Evolutionary conservation across 2,329 filamentous ascomycete genomes (phyloP).

Genomic region (Cryphonectria japonica): DNA sequence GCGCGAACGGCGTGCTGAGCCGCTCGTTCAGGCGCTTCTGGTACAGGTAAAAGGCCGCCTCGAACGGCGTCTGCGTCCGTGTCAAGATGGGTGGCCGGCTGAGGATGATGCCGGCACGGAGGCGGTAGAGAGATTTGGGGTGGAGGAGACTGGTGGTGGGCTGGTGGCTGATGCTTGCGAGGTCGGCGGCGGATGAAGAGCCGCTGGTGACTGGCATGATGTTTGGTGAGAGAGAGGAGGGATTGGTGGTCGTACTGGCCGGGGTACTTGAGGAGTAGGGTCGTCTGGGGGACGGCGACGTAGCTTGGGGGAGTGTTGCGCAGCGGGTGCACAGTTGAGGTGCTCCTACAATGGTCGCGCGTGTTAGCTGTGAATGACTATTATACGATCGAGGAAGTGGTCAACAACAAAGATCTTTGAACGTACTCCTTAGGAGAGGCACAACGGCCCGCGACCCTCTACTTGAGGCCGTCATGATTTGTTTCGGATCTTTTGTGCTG

Average conservation of each 20-base stretch:
- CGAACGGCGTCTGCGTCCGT: conserved; percentile 80
- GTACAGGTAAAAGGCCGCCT: conserved; percentile 94
- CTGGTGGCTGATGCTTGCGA: conserved; percentile 34
- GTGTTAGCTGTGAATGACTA: conserved; percentile 36
- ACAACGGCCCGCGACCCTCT: conserved; percentile 57
- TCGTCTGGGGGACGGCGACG: conserved; percentile 32
- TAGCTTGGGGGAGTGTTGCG: conserved; percentile 37
- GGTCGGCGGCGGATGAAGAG: conserved; percentile 32
- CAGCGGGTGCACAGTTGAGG: conserved; percentile 43
- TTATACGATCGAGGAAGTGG: background rate
- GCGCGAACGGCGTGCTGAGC: conserved; percentile 72
- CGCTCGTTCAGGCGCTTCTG: conserved; percentile 96
- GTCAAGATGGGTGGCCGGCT: conserved; percentile 89
- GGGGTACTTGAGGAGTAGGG: conserved; percentile 41
- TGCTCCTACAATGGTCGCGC: conserved; percentile 29
- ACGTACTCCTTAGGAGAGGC: conserved; percentile 53
- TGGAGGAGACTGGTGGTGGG: conserved; percentile 27
- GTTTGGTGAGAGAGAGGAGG: conserved; percentile 32
- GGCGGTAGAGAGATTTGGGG: conserved; percentile 45
- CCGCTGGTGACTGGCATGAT: conserved; percentile 36
- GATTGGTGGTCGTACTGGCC: conserved; percentile 35
- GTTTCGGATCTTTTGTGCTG: conserved; percentile 23
- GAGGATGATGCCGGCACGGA: conserved; percentile 74
- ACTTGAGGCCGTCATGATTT: conserved; percentile 59
- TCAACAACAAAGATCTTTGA: conserved; percentile 4